Base-by-base conservation (phyloP, 352 stramenopile genomes). In the Globisporangium viniferum region DNA sequence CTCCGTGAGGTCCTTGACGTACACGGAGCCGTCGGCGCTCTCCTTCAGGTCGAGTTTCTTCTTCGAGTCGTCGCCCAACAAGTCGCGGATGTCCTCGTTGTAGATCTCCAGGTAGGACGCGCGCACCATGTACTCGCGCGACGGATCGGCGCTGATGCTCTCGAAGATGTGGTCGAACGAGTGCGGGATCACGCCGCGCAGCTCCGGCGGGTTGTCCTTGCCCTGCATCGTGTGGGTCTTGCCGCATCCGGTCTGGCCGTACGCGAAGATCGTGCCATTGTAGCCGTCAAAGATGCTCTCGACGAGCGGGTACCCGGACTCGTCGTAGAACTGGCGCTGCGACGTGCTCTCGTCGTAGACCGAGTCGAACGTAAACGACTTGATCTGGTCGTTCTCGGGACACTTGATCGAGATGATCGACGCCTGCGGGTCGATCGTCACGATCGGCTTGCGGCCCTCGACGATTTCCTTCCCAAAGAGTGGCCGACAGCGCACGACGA, bases 31-130 rank as follows among this genome's bases (percentile, higher is more conserved):
- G 39, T 93, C 80, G 5, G 79, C 79, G 41, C 87, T 80, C 64
- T 98, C 94, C 41, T 96, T 93, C 33, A 98, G 73, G 33, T 92
- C 78, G 62, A 96, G 71, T 73, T 87, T 88, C 69, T 95, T 87
- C 74, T 94, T 89, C 24, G 79, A 54, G 72, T 91, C 80, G 55
- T 97, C 85, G 12, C 60, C 70, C 10, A 98, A 80, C 18, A 98
- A 71, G 71, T 98, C 95, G 24, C 88, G 82, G 58, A 98, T 97
- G 62, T 96, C 90, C 64, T 98, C 94, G 66, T 98, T 98, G 84
- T 98, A 98, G 58, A 98, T 98, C 71, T 98, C 94, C 24, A 98
- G 77, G 73, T 97, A 98, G 55, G 90, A 98, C 41, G 84, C 88
- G 59, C 88, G 81, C 7, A 93, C 84, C 88, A 93, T 94, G 67